Conservation (phyloP, 169 alveolate genomes). For the Cryptosporidium baileyi region DNA sequence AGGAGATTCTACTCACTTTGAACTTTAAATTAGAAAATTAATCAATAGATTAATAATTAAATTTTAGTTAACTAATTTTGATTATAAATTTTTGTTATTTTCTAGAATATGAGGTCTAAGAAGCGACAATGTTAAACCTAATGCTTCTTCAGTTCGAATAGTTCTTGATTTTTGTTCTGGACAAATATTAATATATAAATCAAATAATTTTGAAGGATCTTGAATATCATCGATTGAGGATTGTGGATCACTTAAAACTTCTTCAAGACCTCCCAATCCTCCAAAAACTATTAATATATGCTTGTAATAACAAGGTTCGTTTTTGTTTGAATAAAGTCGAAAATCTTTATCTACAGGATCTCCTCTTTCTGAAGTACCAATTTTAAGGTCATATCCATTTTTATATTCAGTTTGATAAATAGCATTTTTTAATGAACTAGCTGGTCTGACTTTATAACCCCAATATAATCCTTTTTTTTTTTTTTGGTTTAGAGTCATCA, state of each 20-base stretch:
- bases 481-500: constrained; percentile 54
- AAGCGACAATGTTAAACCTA: constrained; percentile 84
- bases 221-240: not conserved
- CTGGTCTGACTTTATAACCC: constrained; percentile 92
- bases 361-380: constrained; percentile 92
- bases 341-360: constrained; percentile 73
- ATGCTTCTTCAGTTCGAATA: constrained; percentile 96
- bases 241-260: constrained; percentile 78
- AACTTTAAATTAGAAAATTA: constrained; percentile 70
- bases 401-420: constrained; percentile 82
- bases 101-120: constrained; percentile 63
- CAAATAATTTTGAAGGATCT: constrained; percentile 75
- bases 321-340: constrained; percentile 68
- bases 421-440: constrained; percentile 78
- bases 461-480: constrained; percentile 86
- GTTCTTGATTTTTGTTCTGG: constrained; percentile 92
- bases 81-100: constrained; percentile 43
- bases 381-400: constrained; percentile 85
- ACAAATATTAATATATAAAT: constrained; percentile 88
- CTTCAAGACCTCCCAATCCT: constrained; percentile 90
- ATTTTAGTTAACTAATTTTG: too few species aligned
- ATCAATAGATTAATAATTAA: too few species aligned
- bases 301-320: constrained; percentile 71
- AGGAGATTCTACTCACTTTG: constrained; percentile 77
- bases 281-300: constrained; percentile 90